phyloP scores from a whole-genome alignment of 352 stramenopile species.

The Thalassiosira exigua region DNA sequence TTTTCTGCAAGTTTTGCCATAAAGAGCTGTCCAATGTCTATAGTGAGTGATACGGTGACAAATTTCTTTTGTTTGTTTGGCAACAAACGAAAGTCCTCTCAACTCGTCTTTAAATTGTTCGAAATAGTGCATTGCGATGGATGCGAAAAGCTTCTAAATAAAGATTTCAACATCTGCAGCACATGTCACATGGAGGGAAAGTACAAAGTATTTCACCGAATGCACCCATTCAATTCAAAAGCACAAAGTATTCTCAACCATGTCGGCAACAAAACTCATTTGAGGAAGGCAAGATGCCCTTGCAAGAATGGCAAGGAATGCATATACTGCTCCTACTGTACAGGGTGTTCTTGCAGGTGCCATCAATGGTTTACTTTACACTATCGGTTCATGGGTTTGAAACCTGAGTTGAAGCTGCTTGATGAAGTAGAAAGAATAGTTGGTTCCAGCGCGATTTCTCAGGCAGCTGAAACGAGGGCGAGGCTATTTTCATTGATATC shows the following conservation, averaged over 20 bases:
- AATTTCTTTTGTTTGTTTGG: too few species aligned
- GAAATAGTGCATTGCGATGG: constrained; percentile 86
- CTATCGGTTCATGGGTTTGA: constrained; percentile 63
- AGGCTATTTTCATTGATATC: constrained; percentile 12
- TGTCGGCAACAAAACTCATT: constrained; percentile 50
- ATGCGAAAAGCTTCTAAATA: constrained; percentile 82
- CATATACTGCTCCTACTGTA: constrained; percentile 59
- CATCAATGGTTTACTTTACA: constrained; percentile 73
- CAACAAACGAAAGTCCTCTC: too few species aligned
- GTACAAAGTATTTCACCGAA: constrained; percentile 60
- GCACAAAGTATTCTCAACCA: constrained; percentile 66
- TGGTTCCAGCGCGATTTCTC: constrained; percentile 18
- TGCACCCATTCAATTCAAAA: constrained; percentile 72
- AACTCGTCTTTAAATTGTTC: too few species aligned
- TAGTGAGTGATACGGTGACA: too few species aligned
- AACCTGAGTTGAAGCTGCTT: constrained; percentile 56
- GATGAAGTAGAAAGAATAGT: constrained; percentile 46
- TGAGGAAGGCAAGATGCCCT: constrained; percentile 46
- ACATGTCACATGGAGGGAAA: constrained; percentile 67
- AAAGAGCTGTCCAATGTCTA: constrained; percentile 84
- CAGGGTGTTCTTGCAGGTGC: constrained; percentile 72
- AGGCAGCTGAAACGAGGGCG: constrained; percentile 13
- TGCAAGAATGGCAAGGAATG: constrained; percentile 74
- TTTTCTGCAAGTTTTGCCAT: constrained; percentile 74
- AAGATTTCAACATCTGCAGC: constrained; percentile 85